Conservation (phyloP, 1,139 yeast species). For the Schwanniomyces etchellsii region DNA sequence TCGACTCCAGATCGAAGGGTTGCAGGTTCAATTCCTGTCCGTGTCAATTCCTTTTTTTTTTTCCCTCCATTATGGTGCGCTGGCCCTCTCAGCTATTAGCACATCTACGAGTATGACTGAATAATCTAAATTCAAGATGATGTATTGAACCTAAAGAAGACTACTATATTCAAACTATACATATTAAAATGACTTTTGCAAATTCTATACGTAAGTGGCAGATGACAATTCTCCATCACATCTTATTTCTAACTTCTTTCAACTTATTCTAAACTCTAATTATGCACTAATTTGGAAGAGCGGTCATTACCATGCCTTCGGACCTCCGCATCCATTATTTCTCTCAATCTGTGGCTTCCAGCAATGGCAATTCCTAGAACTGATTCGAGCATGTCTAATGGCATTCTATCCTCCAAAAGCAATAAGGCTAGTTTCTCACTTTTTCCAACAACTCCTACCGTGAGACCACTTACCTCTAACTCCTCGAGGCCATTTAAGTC, state of each 20-base stretch:
- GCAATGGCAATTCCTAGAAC: constrained; percentile 81
- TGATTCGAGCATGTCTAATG: constrained; percentile 72
- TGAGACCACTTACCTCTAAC: constrained; percentile 70
- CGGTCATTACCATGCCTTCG: constrained; percentile 61
- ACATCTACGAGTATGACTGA: no score
- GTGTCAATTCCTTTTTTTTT: constrained; percentile 21
- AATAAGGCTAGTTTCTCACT: constrained; percentile 73
- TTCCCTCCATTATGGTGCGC: constrained; percentile 1
- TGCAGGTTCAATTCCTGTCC: constrained; percentile 35
- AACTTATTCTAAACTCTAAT: no score
- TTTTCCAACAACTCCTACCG: constrained; percentile 81
- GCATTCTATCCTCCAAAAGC: constrained; percentile 77
- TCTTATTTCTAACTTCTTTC: no score
- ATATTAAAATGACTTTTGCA: no score
- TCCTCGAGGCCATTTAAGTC: constrained; percentile 85
- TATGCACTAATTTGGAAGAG: constrained; percentile 20
- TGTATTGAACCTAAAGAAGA: no score
- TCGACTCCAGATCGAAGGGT: constrained; percentile 61
- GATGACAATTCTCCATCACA: no score
- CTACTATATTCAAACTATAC: no score
- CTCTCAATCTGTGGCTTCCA: constrained; percentile 81
- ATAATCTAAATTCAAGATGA: no score
- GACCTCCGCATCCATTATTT: constrained; percentile 80
- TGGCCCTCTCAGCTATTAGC: no score
- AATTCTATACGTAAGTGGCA: no score